phyloP scores from a whole-genome alignment of 139 green algal genomes.

The Parachlorella kessleri region DNA sequence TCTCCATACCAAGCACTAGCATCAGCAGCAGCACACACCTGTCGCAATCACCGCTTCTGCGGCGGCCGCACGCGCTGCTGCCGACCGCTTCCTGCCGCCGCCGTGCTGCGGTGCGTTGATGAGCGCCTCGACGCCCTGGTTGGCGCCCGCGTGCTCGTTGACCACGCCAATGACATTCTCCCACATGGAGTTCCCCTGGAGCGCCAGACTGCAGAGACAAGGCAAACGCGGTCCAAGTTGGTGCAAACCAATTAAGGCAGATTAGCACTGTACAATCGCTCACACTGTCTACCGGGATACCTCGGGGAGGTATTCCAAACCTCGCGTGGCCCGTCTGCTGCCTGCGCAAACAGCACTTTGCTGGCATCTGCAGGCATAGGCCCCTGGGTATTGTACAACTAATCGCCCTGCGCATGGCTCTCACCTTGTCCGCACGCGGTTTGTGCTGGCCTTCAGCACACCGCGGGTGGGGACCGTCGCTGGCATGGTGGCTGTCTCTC shows the following conservation, averaged over 20 bases:
- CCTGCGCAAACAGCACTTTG: too few species aligned
- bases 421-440: conserved; percentile 75
- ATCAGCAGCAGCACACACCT: too few species aligned
- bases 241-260: too few species aligned
- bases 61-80: conserved; percentile 52
- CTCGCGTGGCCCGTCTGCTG: too few species aligned
- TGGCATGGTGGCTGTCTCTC: conserved; percentile 30
- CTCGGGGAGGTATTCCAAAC: too few species aligned
- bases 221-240: too few species aligned
- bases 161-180: conserved; percentile 78
- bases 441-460: conserved; percentile 50
- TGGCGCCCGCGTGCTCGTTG: conserved; percentile 59
- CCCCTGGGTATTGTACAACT: too few species aligned
- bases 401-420: too few species aligned
- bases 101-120: conserved; percentile 68
- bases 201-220: conserved; percentile 56
- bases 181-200: conserved; percentile 84
- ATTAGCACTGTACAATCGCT: too few species aligned
- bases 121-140: conserved; percentile 71
- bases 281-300: too few species aligned
- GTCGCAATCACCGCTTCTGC: conserved; percentile 68
- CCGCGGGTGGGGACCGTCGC: conserved; percentile 39
- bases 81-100: conserved; percentile 36
- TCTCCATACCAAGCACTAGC: too few species aligned
- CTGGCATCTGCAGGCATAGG: too few species aligned